phyloP scores from a whole-genome alignment of 495 filamentous ascomycete species.

The Staphylotrichum tortipilum region DNA sequence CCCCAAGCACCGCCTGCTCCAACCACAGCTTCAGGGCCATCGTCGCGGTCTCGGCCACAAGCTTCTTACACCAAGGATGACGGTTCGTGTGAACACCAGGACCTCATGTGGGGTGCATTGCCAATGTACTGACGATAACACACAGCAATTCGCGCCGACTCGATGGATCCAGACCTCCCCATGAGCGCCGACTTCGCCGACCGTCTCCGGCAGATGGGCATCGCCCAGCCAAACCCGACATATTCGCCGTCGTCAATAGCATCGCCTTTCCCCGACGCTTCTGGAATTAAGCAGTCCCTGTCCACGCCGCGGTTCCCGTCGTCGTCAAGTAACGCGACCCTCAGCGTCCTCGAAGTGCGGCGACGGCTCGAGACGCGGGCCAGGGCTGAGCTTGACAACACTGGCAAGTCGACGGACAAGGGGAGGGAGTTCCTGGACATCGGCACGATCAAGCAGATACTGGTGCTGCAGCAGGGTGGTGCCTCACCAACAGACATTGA shows the following conservation, averaged over 20 bases:
- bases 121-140: background rate
- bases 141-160: slow-evolving; percentile 26
- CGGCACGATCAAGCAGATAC: slow-evolving; percentile 26
- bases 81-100: slow-evolving; percentile 18
- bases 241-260: slow-evolving; percentile 39
- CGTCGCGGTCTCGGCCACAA: slow-evolving; percentile 11
- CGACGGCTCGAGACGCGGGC: slow-evolving; percentile 29
- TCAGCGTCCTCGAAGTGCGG: slow-evolving; percentile 34
- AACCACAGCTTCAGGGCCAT: slow-evolving; percentile 10
- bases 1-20: slow-evolving; percentile 13
- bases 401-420: slow-evolving; percentile 15
- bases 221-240: slow-evolving; percentile 40
- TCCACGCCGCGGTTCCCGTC: slow-evolving; percentile 22
- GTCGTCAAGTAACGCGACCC: slow-evolving; percentile 28
- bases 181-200: slow-evolving; percentile 28
- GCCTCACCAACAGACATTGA: slow-evolving; percentile 28
- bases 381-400: slow-evolving; percentile 28
- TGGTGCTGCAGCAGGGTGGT: slow-evolving; percentile 29
- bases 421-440: slow-evolving; percentile 36
- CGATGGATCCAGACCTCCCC: slow-evolving; percentile 17
- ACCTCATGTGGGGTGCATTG: too few relatives aligned
- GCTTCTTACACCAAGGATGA: slow-evolving; percentile 31
- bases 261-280: slow-evolving; percentile 9
- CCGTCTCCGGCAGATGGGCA: slow-evolving; percentile 38
- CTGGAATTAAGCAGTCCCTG: slow-evolving; percentile 2